phyloP scores from a whole-genome alignment of 345 rosid genomes.

The Iberis pinnata region DNA sequence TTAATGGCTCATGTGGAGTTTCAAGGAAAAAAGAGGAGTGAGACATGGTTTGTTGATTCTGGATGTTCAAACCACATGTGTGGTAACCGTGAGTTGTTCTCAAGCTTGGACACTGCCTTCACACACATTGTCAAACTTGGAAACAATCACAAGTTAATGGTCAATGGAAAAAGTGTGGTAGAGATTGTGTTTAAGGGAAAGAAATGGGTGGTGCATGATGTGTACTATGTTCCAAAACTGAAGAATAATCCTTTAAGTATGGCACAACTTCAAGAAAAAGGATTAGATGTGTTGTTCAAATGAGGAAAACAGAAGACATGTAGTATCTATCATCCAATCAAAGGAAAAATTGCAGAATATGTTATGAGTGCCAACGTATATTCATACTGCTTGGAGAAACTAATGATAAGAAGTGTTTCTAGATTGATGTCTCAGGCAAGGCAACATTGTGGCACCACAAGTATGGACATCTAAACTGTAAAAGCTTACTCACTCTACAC shows the following conservation, averaged over 20 bases:
- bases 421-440: too few relatives aligned
- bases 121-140: not conserved
- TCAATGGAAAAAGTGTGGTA: not conserved
- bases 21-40: too few relatives aligned
- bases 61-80: not conserved
- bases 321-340: not conserved
- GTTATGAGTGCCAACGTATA: not conserved
- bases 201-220: not conserved
- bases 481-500: not conserved
- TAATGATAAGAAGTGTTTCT: too few relatives aligned
- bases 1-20: too few relatives aligned
- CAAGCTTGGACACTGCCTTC: not conserved
- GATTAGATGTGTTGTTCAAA: too few relatives aligned
- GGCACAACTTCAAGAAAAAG: too few relatives aligned
- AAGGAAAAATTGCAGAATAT: not conserved
- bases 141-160: not conserved
- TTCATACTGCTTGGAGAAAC: too few relatives aligned
- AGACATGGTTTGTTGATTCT: too few relatives aligned
- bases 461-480: too few relatives aligned
- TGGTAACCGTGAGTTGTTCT: not conserved
- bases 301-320: not conserved
- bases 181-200: not conserved
- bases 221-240: too few relatives aligned
- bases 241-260: too few relatives aligned
- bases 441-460: too few relatives aligned